Conservation (phyloP, 2,329 filamentous ascomycete species). For the Colletotrichum sidae region DNA sequence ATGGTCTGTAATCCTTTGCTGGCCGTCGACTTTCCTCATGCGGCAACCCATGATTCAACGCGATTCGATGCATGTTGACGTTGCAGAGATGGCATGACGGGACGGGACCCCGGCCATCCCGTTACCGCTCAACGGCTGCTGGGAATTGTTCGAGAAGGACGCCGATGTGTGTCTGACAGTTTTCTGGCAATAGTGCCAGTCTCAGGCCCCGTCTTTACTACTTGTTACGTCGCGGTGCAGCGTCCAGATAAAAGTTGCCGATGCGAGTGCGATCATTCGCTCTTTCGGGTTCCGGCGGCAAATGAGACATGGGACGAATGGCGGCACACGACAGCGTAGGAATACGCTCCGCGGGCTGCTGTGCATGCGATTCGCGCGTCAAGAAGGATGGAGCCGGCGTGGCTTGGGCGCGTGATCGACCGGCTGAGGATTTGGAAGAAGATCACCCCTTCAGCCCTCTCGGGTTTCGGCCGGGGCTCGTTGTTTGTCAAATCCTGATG, state of each 20-base stretch:
- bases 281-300: neutral
- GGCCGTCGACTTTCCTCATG: neutral
- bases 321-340: neutral
- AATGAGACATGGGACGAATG: neutral
- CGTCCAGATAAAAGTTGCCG: neutral
- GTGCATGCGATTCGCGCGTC: slow-evolving; percentile 27
- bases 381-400: slow-evolving; percentile 1
- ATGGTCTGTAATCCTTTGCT: neutral
- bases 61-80: slow-evolving; percentile 13
- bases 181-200: neutral
- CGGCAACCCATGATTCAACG: slow-evolving; percentile 16
- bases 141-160: slow-evolving; percentile 25
- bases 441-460: neutral
- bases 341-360: neutral
- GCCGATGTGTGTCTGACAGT: slow-evolving; percentile 8
- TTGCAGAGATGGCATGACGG: slow-evolving; percentile 7
- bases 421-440: slow-evolving; percentile 2
- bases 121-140: slow-evolving; percentile 2
- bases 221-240: neutral
- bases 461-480: neutral
- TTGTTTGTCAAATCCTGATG: neutral
- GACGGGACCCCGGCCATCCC: neutral
- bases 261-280: slow-evolving; percentile 28
- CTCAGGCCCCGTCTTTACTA: neutral
- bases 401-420: slow-evolving; percentile 11